Evolutionary conservation across 1,139 yeast genomes (phyloP), one percentile per base, ranked within the genome.

Genomic region (Pichia sp.): DNA sequence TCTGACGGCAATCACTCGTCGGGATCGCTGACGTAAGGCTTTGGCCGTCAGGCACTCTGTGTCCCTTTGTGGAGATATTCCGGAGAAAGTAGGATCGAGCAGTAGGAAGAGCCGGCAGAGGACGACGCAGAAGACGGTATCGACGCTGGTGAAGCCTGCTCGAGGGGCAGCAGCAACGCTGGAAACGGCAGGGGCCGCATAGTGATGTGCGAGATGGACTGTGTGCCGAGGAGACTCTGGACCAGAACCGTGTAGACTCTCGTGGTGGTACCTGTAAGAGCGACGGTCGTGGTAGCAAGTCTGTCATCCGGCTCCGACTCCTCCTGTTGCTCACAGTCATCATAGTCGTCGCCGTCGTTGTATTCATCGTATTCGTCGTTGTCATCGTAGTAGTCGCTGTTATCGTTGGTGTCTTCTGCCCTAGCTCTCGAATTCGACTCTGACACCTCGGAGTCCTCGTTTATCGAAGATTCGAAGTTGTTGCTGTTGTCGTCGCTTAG

Each of bases 71-170:
- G 38, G 46, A 54, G 52, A 30, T 40, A 43, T 7, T 29, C 42
- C 20, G 58, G 60, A 2, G 57, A 56, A 24, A 36, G 48, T 14
- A 58, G 43, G 34, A 61, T 57, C 2, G 63, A 60, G 48, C 49
- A 50, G 31, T 31, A 31, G 24, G 49, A 38, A 14, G 46, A 49
- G 3, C 46, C 40, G 4, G 14, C 16, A 6, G 52, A 49, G 4
- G 49, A 16, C 2, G 45, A 45, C 2, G 50, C 33, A 1, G 43
- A 30, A 3, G 20, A 17, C 12, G 40, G 24, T 5, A 29, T 10
- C 6, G 45, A 12, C 29, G 45, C n/a, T 16, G 30, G 5, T 2
- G 45, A 20, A 8, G 9, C n/a, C 12, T 20, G 30, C 29, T 9
- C n/a, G 17, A 27, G n/a, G 30, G 45, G 6, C 7, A 42, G 45